These are phyloP conservation scores for Pseudoneurospora amorphoporcata DNA, from an alignment of 495 filamentous ascomycete genomes.

Conservation along the genomic window DNA sequence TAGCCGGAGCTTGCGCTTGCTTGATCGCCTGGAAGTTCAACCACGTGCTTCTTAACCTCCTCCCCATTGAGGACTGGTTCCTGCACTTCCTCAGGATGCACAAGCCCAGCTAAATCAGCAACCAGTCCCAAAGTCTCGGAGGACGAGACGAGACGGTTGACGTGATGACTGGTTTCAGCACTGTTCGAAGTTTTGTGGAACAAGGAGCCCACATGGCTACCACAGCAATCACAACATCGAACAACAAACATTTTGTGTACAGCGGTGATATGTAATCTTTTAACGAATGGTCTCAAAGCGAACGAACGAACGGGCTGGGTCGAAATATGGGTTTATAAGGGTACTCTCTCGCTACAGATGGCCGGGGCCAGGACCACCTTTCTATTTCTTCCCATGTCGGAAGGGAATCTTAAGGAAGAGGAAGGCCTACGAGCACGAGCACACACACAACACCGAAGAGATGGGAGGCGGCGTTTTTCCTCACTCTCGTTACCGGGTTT, in stretches of 20 bases:
- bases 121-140: background rate
- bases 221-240: background rate
- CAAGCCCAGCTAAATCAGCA: conserved; percentile 12
- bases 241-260: background rate
- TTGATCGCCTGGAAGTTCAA: conserved; percentile 20
- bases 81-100: conserved; percentile 18
- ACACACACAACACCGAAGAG: background rate
- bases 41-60: conserved; percentile 16
- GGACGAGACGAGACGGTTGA: background rate
- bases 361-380: background rate
- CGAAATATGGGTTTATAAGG: background rate
- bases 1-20: conserved; percentile 44
- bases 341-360: background rate
- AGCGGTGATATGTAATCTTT: background rate
- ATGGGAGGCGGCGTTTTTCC: background rate
- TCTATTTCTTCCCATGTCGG: background rate
- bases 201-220: background rate
- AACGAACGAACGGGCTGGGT: background rate
- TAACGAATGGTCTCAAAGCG: background rate
- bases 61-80: conserved; percentile 23
- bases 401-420: background rate
- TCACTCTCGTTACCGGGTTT: background rate
- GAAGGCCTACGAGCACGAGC: background rate
- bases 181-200: background rate
- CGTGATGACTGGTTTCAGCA: background rate